Evolutionary conservation across 148 eudicot species (phyloP).

Genomic region (Cornus suecica): DNA sequence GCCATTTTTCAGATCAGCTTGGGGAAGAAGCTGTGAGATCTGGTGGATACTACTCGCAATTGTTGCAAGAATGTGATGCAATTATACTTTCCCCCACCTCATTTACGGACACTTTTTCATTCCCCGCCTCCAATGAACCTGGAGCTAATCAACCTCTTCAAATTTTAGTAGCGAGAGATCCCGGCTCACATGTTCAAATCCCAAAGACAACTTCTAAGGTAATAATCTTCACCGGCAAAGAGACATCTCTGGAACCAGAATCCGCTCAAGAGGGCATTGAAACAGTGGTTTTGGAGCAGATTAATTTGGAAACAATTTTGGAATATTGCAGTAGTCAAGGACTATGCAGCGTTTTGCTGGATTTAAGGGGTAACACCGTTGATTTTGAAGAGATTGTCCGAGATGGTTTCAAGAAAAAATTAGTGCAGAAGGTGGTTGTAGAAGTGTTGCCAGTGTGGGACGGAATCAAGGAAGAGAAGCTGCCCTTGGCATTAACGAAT

Average conservation of each 20-base stretch:
- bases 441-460: constrained; percentile 68
- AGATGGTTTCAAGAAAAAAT: constrained; percentile 50
- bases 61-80: constrained; percentile 88
- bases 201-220: constrained; percentile 45
- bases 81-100: constrained; percentile 48
- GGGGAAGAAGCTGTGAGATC: constrained; percentile 44
- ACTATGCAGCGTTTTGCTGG: constrained; percentile 68
- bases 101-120: constrained; percentile 25
- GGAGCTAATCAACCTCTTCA: constrained; percentile 81
- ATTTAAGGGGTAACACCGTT: constrained; percentile 49
- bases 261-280: constrained; percentile 49
- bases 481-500: constrained; percentile 25
- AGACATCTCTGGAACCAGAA: constrained; percentile 30
- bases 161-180: constrained; percentile 51
- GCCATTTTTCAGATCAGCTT: constrained; percentile 45
- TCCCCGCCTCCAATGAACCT: constrained; percentile 62
- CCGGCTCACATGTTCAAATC: constrained; percentile 32
- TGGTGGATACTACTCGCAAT: constrained; percentile 82
- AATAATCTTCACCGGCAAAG: constrained; percentile 55
- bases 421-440: constrained; percentile 69
- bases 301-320: constrained; percentile 52
- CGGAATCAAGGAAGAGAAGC: constrained; percentile 26
- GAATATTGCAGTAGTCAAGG: constrained; percentile 68
- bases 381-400: constrained; percentile 60
- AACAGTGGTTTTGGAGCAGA: constrained; percentile 47